Conservation (phyloP, 495 filamentous ascomycete species). For the Aspergillus baeticus region DNA sequence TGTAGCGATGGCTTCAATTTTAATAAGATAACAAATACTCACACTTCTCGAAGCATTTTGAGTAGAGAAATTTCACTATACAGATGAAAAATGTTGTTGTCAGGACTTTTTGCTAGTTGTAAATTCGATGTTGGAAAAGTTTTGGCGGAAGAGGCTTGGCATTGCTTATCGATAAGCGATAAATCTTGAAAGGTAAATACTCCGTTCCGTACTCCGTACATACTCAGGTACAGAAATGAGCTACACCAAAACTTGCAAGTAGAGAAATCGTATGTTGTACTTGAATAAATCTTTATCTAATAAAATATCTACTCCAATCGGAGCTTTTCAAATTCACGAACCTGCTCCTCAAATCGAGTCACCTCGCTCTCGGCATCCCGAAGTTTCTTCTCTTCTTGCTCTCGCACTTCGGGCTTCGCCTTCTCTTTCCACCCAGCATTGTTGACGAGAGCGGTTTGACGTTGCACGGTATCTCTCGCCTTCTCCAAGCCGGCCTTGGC, state of each 20-base stretch:
- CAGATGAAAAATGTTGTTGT: neutral
- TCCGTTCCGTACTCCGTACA: no score
- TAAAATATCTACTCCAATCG: conserved; percentile 38
- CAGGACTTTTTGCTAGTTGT: conserved; percentile 2
- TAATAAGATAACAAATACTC: conserved; percentile 10
- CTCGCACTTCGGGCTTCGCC: conserved; percentile 54
- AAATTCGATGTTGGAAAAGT: conserved; percentile 18
- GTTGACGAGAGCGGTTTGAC: conserved; percentile 34
- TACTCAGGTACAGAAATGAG: neutral
- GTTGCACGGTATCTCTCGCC: conserved; percentile 35
- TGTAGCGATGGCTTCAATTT: neutral
- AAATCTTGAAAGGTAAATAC: no score
- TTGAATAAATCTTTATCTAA: conserved; percentile 2
- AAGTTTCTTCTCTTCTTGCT: conserved; percentile 58
- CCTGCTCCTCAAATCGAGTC: conserved; percentile 53
- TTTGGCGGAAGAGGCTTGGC: conserved; percentile 30
- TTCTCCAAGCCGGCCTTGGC: conserved; percentile 52
- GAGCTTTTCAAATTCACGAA: conserved; percentile 49
- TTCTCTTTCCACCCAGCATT: conserved; percentile 43
- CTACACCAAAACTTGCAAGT: conserved; percentile 2
- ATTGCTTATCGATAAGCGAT: conserved; percentile 29
- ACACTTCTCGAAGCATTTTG: conserved; percentile 39
- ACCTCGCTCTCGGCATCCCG: conserved; percentile 56
- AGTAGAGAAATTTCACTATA: neutral
- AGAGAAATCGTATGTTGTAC: neutral